A percentile compares a stretch with the other conserved stretches of the same genome.
These are phyloP conservation scores for Coniochaeta hoffmannii DNA, from an alignment of 2,329 filamentous ascomycete species.

Conservation along the genomic window DNA sequence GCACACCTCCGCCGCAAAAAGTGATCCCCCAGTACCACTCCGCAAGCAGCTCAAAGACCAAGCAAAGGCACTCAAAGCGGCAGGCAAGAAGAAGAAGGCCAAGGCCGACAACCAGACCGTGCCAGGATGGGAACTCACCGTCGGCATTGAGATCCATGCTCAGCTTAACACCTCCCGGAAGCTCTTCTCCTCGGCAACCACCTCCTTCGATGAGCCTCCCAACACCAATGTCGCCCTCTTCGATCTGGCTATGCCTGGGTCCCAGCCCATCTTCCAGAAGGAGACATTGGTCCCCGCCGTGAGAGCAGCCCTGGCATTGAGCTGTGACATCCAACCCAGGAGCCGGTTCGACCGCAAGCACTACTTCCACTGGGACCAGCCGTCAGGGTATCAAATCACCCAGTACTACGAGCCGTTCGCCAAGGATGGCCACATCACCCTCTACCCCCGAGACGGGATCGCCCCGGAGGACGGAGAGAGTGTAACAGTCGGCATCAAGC, in stretches of 20 bases:
- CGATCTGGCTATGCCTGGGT: conserved; percentile 82
- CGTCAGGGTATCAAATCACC: conserved; percentile 93
- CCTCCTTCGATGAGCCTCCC: conserved; percentile 55
- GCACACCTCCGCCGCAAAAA: not conserved
- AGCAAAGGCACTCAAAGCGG: conserved; percentile 40
- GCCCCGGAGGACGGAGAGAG: conserved; percentile 62
- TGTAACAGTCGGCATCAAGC: conserved; percentile 77
- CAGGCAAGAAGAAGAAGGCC: conserved; percentile 35
- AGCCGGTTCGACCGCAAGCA: conserved; percentile 95
- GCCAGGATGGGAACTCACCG: conserved; percentile 81
- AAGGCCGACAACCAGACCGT: conserved; percentile 44
- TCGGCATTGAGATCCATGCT: conserved; percentile 95
- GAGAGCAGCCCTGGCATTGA: conserved; percentile 76
- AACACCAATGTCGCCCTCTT: conserved; percentile 88
- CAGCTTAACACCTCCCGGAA: conserved; percentile 86
- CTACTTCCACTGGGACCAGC: conserved; percentile 99
- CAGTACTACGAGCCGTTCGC: conserved; percentile 80
- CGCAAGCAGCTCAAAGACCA: conserved; percentile 69
- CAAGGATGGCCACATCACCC: conserved; percentile 61
- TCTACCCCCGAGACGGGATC: conserved; percentile 73
- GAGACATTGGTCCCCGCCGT: conserved; percentile 83
- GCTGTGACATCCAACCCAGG: conserved; percentile 66
- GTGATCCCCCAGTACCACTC: conserved; percentile 38
- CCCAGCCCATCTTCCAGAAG: conserved; percentile 78
- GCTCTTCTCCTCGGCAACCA: conserved; percentile 72